Conservation (phyloP, 1,139 yeast genomes). For the Saccharomyces pastorianus region DNA sequence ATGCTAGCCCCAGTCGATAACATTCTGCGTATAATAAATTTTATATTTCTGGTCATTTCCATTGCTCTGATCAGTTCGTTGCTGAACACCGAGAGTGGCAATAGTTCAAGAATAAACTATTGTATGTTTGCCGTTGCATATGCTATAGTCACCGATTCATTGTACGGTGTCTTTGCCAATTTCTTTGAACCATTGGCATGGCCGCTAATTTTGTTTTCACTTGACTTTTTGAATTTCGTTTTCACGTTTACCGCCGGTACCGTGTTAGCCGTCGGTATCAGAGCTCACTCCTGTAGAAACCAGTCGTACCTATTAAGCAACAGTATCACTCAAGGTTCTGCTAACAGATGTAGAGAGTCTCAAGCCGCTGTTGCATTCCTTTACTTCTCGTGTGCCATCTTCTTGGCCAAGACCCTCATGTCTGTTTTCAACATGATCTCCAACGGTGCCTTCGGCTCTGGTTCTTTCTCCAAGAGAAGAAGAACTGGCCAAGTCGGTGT, state of each 20-base stretch:
- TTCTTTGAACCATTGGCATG: slow-evolving; percentile 75
- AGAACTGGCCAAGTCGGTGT: slow-evolving; percentile 63
- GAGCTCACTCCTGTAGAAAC: slow-evolving; percentile 80
- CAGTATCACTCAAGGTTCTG: slow-evolving; percentile 64
- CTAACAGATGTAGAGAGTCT: slow-evolving; percentile 87
- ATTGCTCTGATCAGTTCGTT: slow-evolving; percentile 83
- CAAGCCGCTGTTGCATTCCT: slow-evolving; percentile 90
- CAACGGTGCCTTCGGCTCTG: slow-evolving; percentile 68
- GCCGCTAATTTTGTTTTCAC: slow-evolving; percentile 65
- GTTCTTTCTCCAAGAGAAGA: slow-evolving; percentile 27
- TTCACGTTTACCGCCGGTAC: slow-evolving; percentile 93
- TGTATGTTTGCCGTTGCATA: slow-evolving; percentile 81
- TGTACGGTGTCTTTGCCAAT: slow-evolving; percentile 75
- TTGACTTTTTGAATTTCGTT: slow-evolving; percentile 82
- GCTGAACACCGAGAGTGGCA: slow-evolving; percentile 52
- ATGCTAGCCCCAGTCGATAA: slow-evolving; percentile 53
- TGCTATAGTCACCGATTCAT: slow-evolving; percentile 68
- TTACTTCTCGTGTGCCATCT: slow-evolving; percentile 74
- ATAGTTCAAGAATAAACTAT: slow-evolving; percentile 80
- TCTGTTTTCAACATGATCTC: slow-evolving; percentile 48
- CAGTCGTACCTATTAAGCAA: slow-evolving; percentile 52
- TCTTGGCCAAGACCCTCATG: slow-evolving; percentile 60
- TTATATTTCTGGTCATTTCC: slow-evolving; percentile 64
- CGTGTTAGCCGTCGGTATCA: slow-evolving; percentile 84
- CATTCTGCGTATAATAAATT: slow-evolving; percentile 64